Base-by-base conservation (phyloP, 331 rosid genomes). In the Erythrophleum ivorense region DNA sequence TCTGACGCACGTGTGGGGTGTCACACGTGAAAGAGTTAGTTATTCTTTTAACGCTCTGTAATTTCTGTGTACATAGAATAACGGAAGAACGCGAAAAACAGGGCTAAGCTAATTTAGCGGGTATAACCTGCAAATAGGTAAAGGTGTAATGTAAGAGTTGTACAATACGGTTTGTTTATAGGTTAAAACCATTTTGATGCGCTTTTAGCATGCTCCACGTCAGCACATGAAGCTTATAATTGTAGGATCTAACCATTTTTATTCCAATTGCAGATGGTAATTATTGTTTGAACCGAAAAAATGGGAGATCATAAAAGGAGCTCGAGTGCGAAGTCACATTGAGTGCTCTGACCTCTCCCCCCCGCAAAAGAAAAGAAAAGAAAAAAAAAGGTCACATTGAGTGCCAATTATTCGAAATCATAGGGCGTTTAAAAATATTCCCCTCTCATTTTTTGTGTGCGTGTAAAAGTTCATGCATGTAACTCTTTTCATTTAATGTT, bases 1-100 rank as follows among this genome's bases (percentile, higher is more conserved):
- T 94, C 92, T 96, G 71, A 78, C 41, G 82, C 91, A 85, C 88
- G 92, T 88, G 73, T 2, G 88, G 21, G 31, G 52, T 18, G 24
- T 54, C 73, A 41, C 88, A 67, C 81, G 82, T 59, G 91, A 6
- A 59, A 75, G 85, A 66, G 82, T 62, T 81, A 53, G 82, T 85
- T 80, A 80, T 73, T 80, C 36, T 45, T 79, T 68, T 31, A 85
- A 18, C 43, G 4, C 10, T 10, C 2, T 48, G 66, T 76, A 46
- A 80, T 70, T 85, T 58, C 13, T 40, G 78, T 80, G 80, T 40
- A 81, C 49, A 86, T 55, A 86, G 77, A 87, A 88, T 80, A 84
- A 84, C 52, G 53, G 85, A 77, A 84, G 79, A 59, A 68, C 74
- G 85, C n/a, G 69, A 48, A 57, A 71, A 73, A 72, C 58, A 78